Evolutionary conservation across 441 rosid species (phyloP).

Genomic region (Omphalea diandra): DNA sequence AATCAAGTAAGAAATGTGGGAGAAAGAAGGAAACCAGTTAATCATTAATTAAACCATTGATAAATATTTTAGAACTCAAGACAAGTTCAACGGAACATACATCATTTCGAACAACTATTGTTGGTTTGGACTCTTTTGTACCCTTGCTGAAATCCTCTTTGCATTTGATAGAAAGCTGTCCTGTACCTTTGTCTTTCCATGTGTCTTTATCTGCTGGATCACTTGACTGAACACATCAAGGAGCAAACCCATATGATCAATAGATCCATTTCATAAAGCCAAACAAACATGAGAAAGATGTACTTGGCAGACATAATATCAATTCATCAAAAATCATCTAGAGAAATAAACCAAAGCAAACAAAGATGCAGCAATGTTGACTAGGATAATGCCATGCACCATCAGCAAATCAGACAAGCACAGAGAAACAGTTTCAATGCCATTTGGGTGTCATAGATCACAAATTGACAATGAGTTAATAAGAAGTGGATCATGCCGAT

Average conservation of each 20-base stretch:
- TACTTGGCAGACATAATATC: neutral
- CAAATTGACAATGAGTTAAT: too few relatives aligned
- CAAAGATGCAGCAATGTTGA: neutral
- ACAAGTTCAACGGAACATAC: conserved; percentile 39
- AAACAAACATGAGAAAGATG: neutral
- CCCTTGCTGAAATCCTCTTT: conserved; percentile 81
- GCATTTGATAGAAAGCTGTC: conserved; percentile 86
- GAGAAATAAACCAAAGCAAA: neutral
- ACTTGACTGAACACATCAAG: conserved; percentile 42
- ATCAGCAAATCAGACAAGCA: neutral
- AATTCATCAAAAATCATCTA: neutral
- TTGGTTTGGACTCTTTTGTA: conserved; percentile 85
- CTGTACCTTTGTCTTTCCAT: conserved; percentile 97
- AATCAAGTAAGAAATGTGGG: neutral
- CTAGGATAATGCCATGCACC: neutral
- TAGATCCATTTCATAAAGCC: neutral
- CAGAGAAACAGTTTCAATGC: too few relatives aligned
- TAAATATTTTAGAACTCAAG: conserved; percentile 9
- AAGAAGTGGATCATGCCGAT: too few relatives aligned
- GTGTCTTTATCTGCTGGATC: conserved; percentile 73
- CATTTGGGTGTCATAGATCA: too few relatives aligned
- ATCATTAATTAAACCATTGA: neutral
- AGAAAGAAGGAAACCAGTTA: neutral
- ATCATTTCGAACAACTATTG: conserved; percentile 77
- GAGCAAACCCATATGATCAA: conserved; percentile 14